phyloP scores from a whole-genome alignment of 495 filamentous ascomycete genomes.

The Aspergillus sparsus region DNA sequence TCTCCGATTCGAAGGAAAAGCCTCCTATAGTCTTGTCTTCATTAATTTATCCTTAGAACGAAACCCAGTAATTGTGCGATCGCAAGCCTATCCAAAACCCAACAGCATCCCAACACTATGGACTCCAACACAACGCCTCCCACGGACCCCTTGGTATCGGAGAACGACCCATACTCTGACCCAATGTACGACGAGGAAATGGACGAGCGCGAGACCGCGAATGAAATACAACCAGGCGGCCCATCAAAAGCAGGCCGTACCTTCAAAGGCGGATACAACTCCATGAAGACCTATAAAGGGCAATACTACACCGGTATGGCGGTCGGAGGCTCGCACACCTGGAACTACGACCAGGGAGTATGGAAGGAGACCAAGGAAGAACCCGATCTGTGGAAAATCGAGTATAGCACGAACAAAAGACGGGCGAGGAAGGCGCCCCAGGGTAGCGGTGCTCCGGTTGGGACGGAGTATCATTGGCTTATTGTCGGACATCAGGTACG shows the following conservation, averaged over 20 bases:
- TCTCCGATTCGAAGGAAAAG: too few species aligned
- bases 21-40: too few species aligned
- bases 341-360: constrained; percentile 34
- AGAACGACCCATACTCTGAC: too few species aligned
- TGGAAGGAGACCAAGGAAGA: constrained; percentile 41
- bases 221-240: too few species aligned
- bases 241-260: not conserved
- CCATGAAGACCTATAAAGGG: constrained; percentile 32
- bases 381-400: constrained; percentile 37
- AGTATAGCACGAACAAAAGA: constrained; percentile 36
- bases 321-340: constrained; percentile 36
- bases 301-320: constrained; percentile 39
- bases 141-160: too few species aligned
- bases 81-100: too few species aligned
- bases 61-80: too few species aligned
- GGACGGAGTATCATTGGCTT: constrained; percentile 41
- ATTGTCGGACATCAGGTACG: constrained; percentile 41
- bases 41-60: too few species aligned
- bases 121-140: too few species aligned
- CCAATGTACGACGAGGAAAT: too few species aligned
- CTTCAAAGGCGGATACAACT: constrained; percentile 29
- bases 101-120: too few species aligned
- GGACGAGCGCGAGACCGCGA: too few species aligned
- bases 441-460: constrained; percentile 38
- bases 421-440: constrained; percentile 31